These are phyloP conservation scores for Tetradesmus lagerheimii DNA, from an alignment of 139 green algal genomes.

Conservation along the genomic window DNA sequence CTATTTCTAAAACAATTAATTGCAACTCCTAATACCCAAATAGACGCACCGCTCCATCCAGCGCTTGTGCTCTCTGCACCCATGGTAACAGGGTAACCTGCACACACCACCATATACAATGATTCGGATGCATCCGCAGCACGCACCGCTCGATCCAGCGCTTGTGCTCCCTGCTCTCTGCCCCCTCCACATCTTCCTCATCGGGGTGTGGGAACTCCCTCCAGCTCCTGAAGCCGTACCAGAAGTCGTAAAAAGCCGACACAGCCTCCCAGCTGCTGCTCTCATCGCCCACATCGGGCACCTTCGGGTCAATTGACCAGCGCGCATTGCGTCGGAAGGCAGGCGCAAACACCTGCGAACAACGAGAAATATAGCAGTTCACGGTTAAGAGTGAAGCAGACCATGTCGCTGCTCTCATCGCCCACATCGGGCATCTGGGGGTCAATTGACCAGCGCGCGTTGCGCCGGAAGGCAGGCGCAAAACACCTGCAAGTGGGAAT, in stretches of 20 bases:
- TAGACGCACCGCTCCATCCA: slow-evolving; percentile 89
- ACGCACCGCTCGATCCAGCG: slow-evolving; percentile 92
- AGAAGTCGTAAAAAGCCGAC: slow-evolving; percentile 97
- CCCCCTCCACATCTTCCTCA: slow-evolving; percentile 94
- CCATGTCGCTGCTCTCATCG: slow-evolving; percentile 65
- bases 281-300: slow-evolving; percentile 85
- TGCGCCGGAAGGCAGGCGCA: slow-evolving; percentile 91
- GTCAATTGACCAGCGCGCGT: slow-evolving; percentile 83
- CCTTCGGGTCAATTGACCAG: slow-evolving; percentile 78
- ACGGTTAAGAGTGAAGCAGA: too few relatives aligned
- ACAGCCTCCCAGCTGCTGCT: slow-evolving; percentile 69
- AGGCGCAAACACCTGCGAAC: slow-evolving; percentile 85
- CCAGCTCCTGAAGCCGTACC: slow-evolving; percentile 94
- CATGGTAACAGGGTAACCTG: too few relatives aligned
- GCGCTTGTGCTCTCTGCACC: slow-evolving; percentile 84
- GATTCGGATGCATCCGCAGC: too few relatives aligned
- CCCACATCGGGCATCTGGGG: slow-evolving; percentile 83
- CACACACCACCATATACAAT: too few relatives aligned
- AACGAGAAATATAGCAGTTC: too few relatives aligned
- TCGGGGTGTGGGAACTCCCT: slow-evolving; percentile 97
- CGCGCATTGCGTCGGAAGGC: slow-evolving; percentile 93
- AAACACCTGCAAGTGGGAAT: slow-evolving; percentile 90
- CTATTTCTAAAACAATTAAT: too few relatives aligned
- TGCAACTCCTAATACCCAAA: too few relatives aligned
- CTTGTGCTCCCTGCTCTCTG: slow-evolving; percentile 86